These are phyloP conservation scores for Leccinum variabile DNA, from an alignment of 1,284 basidiomycete genomes.

Conservation along the genomic window DNA sequence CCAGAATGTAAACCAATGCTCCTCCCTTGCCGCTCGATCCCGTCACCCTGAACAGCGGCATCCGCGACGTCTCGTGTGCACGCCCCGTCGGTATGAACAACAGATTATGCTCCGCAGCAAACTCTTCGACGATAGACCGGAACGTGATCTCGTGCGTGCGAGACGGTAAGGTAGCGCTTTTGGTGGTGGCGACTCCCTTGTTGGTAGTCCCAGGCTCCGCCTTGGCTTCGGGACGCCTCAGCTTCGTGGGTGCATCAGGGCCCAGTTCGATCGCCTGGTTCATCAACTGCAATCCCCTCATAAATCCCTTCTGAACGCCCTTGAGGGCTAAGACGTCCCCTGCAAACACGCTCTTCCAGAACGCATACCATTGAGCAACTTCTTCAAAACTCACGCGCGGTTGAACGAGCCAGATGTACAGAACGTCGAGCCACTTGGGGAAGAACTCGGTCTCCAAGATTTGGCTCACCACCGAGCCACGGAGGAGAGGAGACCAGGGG, in stretches of 20 bases:
- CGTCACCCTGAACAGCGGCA: conserved; percentile 85
- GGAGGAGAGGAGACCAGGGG: conserved; percentile 74
- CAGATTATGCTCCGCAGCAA: conserved; percentile 79
- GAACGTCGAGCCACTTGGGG: conserved; percentile 92
- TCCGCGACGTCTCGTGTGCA: conserved; percentile 78
- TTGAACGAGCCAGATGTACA: conserved; percentile 89
- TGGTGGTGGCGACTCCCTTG: conserved; percentile 4
- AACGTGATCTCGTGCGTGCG: conserved; percentile 84
- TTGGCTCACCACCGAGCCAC: conserved; percentile 75
- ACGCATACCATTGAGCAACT: conserved; percentile 88
- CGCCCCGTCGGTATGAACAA: conserved; percentile 85
- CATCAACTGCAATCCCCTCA: conserved; percentile 86
- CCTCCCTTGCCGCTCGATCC: conserved; percentile 83
- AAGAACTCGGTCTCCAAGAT: conserved; percentile 91
- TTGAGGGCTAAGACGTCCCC: conserved; percentile 63
- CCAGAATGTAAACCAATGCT: conserved; percentile 78
- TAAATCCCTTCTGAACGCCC: conserved; percentile 78
- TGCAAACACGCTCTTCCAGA: conserved; percentile 85
- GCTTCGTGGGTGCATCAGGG: conserved; percentile 61
- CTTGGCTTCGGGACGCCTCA: conserved; percentile 65
- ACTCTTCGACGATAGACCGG: conserved; percentile 87
- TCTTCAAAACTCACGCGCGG: conserved; percentile 84
- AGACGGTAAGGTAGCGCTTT: conserved; percentile 37
- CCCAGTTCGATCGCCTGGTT: conserved; percentile 88
- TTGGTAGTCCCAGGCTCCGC: conserved; percentile 38